Conservation (phyloP, 345 rosid genomes). For the Xanthoceras sorbifolium region DNA sequence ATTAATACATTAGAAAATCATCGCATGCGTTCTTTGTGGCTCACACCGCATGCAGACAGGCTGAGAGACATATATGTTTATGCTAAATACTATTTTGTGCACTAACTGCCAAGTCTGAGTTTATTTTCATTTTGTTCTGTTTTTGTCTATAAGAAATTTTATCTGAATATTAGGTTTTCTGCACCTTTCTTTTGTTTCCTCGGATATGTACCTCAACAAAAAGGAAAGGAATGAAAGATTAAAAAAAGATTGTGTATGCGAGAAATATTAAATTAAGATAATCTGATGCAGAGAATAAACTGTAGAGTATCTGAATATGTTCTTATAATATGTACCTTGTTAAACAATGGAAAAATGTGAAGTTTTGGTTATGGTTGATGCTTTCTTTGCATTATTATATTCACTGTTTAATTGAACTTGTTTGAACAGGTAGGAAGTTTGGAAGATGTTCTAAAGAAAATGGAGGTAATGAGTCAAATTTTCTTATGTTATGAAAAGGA, state of each 20-base stretch:
- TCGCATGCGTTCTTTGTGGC: background rate
- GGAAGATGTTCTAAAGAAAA: conserved; percentile 86
- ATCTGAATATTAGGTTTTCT: background rate
- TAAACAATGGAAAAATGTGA: background rate
- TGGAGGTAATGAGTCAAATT: conserved; percentile 65
- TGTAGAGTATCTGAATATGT: background rate
- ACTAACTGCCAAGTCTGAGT: background rate
- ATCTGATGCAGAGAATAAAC: background rate
- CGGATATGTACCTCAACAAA: background rate
- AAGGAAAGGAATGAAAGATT: background rate
- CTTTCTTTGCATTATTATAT: background rate
- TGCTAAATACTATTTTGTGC: background rate
- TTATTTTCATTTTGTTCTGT: background rate
- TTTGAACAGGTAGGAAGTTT: conserved; percentile 80
- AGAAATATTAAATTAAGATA: background rate
- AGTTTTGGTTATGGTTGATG: background rate
- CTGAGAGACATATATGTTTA: background rate
- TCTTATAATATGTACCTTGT: background rate
- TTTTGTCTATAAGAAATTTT: background rate
- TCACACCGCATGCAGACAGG: background rate
- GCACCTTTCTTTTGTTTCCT: background rate
- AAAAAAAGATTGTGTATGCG: background rate
- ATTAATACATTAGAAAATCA: background rate
- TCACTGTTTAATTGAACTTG: conserved; percentile 19
- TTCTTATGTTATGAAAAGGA: background rate